Evolutionary conservation across 257 asterid genomes (phyloP), one percentile per base, ranked within the genome.

Genomic region (Leonotis leonurus): DNA sequence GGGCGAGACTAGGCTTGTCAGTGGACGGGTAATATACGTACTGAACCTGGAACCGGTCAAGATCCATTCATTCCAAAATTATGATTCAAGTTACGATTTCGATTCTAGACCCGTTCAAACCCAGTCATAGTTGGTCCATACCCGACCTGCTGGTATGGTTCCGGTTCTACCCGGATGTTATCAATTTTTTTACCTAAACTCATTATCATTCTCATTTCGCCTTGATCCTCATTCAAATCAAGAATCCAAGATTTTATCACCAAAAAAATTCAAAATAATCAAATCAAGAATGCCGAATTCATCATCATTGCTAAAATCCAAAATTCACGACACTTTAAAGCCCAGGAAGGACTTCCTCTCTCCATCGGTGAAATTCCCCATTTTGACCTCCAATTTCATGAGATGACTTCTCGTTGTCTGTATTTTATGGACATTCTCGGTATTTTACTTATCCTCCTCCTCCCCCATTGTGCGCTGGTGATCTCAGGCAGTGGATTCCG

Each of bases 381-480:
- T 62, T 30, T 0, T 72, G 17, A 56, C 26, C 69, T 64, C 81
- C 0, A 71, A 54, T 36, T 66, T 78, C 68, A 75, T 83, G 83
- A 89, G 71, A 65, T 60, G 60, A 44, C 26, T 84, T 8, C 35
- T 83, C 2, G 72, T 73, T 5, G 46, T 86, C 67, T 79, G 65
- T 62, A 3, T 73, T 18, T 21, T 84, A 4, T 76, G 70, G 0
- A 72, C 73, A 3, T 52, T 78, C 14, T 79, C 82, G 11, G 16
- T 87, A 8, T 61, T 70, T 17, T 80, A 60, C 68, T 75, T 73
- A 76, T 68, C 86, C 8, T 37, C n/a, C n/a, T n/a, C 70, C n/a
- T 70, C 73, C 46, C 83, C 94, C 21, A 12, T 48, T 33, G 27
- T 26, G 16, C 59, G 24, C 6, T 56, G 64, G 65, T 60, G 48